phyloP scores from a whole-genome alignment of 345 rosid species.

The Noccaea caerulescens region DNA sequence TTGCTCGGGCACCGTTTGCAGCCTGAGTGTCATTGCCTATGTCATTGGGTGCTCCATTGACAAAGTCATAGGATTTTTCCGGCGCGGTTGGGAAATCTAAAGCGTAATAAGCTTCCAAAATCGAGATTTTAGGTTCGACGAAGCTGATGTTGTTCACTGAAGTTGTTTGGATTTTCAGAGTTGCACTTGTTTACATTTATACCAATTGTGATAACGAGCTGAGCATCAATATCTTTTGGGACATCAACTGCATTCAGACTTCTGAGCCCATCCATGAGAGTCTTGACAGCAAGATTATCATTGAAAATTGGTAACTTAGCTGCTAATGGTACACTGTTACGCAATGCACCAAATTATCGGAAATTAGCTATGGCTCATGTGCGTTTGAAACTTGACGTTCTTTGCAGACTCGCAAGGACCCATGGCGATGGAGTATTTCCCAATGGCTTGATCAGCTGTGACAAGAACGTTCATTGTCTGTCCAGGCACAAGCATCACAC shows the following conservation, averaged over 20 bases:
- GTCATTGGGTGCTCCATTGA: slow-evolving; percentile 79
- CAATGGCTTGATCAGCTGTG: slow-evolving; percentile 72
- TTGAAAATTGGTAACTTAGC: slow-evolving; percentile 64
- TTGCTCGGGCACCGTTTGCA: slow-evolving; percentile 65
- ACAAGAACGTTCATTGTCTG: slow-evolving; percentile 86
- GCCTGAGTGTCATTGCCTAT: slow-evolving; percentile 68
- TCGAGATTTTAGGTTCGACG: slow-evolving; percentile 59
- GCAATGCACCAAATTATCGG: slow-evolving; percentile 62
- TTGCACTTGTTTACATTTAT: slow-evolving; percentile 67
- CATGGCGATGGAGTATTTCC: slow-evolving; percentile 78
- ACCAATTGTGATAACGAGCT: slow-evolving; percentile 64
- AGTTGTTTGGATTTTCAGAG: slow-evolving; percentile 59
- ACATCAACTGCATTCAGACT: slow-evolving; percentile 54
- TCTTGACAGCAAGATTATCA: slow-evolving; percentile 64
- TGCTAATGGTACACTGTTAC: slow-evolving; percentile 56
- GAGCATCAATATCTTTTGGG: slow-evolving; percentile 60
- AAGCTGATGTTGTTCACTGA: slow-evolving; percentile 87
- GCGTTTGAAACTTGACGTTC: slow-evolving; percentile 61
- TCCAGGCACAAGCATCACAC: slow-evolving; percentile 87
- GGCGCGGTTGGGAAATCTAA: slow-evolving; percentile 74
- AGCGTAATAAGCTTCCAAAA: slow-evolving; percentile 79
- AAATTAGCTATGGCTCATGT: slow-evolving; percentile 64
- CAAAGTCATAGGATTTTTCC: slow-evolving; percentile 67
- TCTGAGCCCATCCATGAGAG: slow-evolving; percentile 71
- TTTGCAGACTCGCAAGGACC: slow-evolving; percentile 78